Base-by-base conservation (phyloP, 2,329 filamentous ascomycete species). In the Aspergillus brasiliensis region DNA sequence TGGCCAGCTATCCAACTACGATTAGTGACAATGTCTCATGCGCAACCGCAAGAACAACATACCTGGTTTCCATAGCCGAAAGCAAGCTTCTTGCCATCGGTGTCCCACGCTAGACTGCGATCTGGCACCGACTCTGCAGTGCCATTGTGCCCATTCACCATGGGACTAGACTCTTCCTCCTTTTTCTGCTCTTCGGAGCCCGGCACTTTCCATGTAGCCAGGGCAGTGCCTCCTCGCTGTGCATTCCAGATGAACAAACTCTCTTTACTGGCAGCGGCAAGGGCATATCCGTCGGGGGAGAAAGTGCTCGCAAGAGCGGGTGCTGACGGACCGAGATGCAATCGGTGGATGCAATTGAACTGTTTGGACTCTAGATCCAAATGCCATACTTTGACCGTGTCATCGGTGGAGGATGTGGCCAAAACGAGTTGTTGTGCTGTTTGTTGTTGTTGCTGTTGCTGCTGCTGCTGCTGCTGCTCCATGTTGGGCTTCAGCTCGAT, bases 31-130 rank as follows among this genome's bases (percentile, higher is more conserved):
- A 23, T 42, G 48, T 19, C 11, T 8, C 13, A 53, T 23, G 47
- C 31, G 38, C 60, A 56, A 61, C 40, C 53, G 44, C 40, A 23
- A 19, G 25, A 42, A 59, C 17, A 52, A 67, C 73, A 42, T 73
- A 84, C 82, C 78, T 82, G 78, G 62, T 77, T 78, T 28, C 77
- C 78, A 59, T 81, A 76, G 25, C 79, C 80, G 66, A 83, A 81
- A 2, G 79, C 81, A 58, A 85, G 73, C 65, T 78, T 82, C 66
- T 81, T 81, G n/a, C 82, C 82, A 68, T 84, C 80, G 11, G 75
- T 75, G 68, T 83, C 82, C 83, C 83, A 85, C 28, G 76, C 77
- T 54, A 85, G 71, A 27, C 76, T 74, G 49, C 79, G 73, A 62
- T 79, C 74, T 8, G 71, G 69, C 17, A 70, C 60, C 8, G 67